Conservation (phyloP, 2,329 filamentous ascomycete species). For the Neonectria hederae region DNA sequence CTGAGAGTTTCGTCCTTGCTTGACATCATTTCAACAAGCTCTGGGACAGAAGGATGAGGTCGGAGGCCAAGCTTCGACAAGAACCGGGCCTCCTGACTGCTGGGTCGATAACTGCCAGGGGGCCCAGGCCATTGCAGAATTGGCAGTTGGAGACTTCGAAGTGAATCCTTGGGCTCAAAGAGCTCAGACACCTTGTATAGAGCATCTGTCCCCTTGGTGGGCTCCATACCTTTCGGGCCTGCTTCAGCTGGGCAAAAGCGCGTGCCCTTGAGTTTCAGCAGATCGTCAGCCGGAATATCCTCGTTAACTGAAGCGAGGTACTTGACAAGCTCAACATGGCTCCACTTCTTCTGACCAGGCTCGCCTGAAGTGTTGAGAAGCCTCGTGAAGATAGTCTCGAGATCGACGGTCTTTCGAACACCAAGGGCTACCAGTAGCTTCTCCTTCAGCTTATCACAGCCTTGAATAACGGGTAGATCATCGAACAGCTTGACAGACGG, state of each 20-base stretch:
- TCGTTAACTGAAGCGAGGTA: constrained; percentile 90
- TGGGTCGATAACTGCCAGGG: constrained; percentile 68
- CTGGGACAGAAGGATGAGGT: constrained; percentile 73
- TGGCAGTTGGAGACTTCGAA: constrained; percentile 76
- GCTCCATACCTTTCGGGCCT: constrained; percentile 64
- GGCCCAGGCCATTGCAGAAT: constrained; percentile 83
- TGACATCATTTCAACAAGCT: constrained; percentile 82
- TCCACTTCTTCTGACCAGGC: constrained; percentile 75
- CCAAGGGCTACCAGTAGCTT: constrained; percentile 86
- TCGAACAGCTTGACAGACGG: constrained; percentile 94
- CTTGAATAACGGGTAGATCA: constrained; percentile 84
- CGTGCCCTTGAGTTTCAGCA: constrained; percentile 79
- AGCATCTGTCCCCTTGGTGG: constrained; percentile 59
- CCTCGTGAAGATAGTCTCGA: constrained; percentile 91
- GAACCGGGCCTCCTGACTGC: constrained; percentile 78
- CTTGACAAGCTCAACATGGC: constrained; percentile 92
- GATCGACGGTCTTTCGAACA: constrained; percentile 93
- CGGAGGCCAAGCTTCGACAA: constrained; percentile 78
- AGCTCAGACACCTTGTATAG: constrained; percentile 81
- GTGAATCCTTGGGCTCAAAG: constrained; percentile 78
- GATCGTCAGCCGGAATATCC: constrained; percentile 86
- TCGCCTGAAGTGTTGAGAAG: constrained; percentile 72
- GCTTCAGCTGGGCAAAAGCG: constrained; percentile 84
- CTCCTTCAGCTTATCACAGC: constrained; percentile 84
- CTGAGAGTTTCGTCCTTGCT: constrained; percentile 68